phyloP scores from a whole-genome alignment of 2,329 filamentous ascomycete species.

The Paraconiothyrium brasiliense region DNA sequence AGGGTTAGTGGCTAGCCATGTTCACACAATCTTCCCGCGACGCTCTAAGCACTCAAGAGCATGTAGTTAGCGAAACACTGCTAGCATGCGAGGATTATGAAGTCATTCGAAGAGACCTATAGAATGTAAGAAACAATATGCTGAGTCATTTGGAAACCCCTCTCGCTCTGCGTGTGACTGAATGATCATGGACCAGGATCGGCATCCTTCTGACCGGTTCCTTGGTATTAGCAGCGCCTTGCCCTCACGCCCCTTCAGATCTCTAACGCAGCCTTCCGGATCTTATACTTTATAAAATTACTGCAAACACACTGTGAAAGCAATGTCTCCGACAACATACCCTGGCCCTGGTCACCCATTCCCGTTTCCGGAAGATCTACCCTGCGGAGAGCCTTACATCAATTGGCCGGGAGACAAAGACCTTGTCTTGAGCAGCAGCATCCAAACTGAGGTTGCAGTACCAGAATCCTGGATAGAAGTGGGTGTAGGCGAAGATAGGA shows the following conservation, averaged over 20 bases:
- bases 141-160: no score
- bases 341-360: neutral
- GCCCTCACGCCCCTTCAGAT: neutral
- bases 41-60: no score
- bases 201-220: slow-evolving; percentile 4
- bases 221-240: neutral
- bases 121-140: no score
- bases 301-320: neutral
- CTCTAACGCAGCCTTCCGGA: neutral
- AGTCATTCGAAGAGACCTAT: no score
- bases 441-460: slow-evolving; percentile 14
- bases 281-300: neutral
- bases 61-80: no score
- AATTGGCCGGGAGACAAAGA: slow-evolving; percentile 14
- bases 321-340: slow-evolving; percentile 4
- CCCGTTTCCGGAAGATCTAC: slow-evolving; percentile 11
- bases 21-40: no score
- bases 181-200: neutral
- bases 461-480: slow-evolving; percentile 15
- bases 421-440: neutral
- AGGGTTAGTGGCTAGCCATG: no score
- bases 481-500: slow-evolving; percentile 1
- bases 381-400: slow-evolving; percentile 14
- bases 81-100: no score
- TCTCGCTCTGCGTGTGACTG: neutral